Conservation (phyloP, 306 rosid genomes). For the Quercus variabilis region DNA sequence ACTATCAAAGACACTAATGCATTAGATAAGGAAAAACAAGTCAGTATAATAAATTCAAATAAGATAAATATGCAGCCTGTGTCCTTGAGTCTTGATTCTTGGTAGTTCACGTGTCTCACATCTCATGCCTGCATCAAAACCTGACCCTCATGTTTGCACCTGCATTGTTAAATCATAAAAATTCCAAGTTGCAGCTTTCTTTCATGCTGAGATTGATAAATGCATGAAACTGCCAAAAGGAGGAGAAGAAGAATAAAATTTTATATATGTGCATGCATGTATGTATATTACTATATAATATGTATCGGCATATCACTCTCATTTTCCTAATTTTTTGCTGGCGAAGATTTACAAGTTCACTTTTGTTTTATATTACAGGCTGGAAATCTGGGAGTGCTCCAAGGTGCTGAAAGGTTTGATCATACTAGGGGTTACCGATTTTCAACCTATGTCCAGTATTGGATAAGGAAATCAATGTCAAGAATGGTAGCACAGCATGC, state of each 20-base stretch:
- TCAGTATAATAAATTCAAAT: neutral
- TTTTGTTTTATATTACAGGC: conserved; percentile 43
- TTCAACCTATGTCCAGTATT: conserved; percentile 90
- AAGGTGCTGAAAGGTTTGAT: conserved; percentile 92
- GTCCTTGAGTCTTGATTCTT: neutral
- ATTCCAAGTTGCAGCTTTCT: neutral
- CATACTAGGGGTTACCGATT: conserved; percentile 68
- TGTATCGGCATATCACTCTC: neutral
- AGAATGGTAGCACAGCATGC: conserved; percentile 59
- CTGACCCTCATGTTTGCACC: too few species aligned
- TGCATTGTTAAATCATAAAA: too few species aligned
- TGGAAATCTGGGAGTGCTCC: conserved; percentile 77
- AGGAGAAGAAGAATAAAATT: neutral
- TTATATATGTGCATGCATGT: neutral
- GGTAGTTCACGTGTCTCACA: neutral
- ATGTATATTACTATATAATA: neutral
- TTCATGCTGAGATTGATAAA: neutral
- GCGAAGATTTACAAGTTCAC: neutral
- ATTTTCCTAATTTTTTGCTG: conserved; percentile 6
- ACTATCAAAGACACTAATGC: neutral
- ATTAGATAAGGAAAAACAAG: neutral
- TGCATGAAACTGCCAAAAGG: conserved; percentile 14
- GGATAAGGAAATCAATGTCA: conserved; percentile 89
- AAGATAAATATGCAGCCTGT: neutral
- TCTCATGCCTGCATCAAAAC: neutral